Evolutionary conservation across 495 filamentous ascomycete genomes (phyloP).

Genomic region (Lepidopterella palustris): DNA sequence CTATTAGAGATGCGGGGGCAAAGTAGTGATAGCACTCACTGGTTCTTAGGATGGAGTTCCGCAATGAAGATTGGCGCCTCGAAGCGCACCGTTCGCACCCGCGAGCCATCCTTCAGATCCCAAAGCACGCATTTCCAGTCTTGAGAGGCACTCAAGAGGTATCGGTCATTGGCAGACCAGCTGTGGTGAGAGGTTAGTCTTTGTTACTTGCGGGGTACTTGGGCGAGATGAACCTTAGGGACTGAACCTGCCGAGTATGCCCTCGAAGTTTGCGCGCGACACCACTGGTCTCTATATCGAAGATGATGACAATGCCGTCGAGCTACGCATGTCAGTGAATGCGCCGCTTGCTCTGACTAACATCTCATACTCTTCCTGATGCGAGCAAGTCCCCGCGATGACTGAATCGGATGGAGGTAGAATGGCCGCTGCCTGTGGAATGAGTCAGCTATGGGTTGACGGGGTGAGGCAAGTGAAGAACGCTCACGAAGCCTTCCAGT

Average conservation of each 20-base stretch:
- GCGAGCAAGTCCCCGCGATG: slow-evolving; percentile 89
- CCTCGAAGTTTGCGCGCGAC: slow-evolving; percentile 88
- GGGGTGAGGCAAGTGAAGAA: slow-evolving; percentile 35
- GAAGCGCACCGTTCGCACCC: slow-evolving; percentile 69
- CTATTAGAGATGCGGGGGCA: neutral
- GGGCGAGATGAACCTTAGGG: slow-evolving; percentile 47
- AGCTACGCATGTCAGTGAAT: slow-evolving; percentile 41
- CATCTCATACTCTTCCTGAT: slow-evolving; percentile 64
- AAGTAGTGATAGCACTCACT: slow-evolving; percentile 48
- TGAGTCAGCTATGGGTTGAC: slow-evolving; percentile 14
- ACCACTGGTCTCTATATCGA: slow-evolving; percentile 94
- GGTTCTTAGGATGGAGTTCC: slow-evolving; percentile 85
- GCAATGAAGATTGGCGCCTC: slow-evolving; percentile 91
- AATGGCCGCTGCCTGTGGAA: slow-evolving; percentile 53
- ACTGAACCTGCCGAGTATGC: slow-evolving; percentile 85
- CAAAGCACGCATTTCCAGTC: slow-evolving; percentile 94
- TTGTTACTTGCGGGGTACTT: neutral
- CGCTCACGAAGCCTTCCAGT: slow-evolving; percentile 75
- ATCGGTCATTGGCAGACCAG: slow-evolving; percentile 87
- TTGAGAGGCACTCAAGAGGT: slow-evolving; percentile 88
- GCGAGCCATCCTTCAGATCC: slow-evolving; percentile 74
- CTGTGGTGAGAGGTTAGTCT: slow-evolving; percentile 41
- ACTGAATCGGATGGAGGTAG: slow-evolving; percentile 78
- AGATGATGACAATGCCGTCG: slow-evolving; percentile 90
- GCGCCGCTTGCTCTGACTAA: neutral